Evolutionary conservation across 1,284 basidiomycete species (phyloP).

Genomic region (Ceratobasidium sp.): DNA sequence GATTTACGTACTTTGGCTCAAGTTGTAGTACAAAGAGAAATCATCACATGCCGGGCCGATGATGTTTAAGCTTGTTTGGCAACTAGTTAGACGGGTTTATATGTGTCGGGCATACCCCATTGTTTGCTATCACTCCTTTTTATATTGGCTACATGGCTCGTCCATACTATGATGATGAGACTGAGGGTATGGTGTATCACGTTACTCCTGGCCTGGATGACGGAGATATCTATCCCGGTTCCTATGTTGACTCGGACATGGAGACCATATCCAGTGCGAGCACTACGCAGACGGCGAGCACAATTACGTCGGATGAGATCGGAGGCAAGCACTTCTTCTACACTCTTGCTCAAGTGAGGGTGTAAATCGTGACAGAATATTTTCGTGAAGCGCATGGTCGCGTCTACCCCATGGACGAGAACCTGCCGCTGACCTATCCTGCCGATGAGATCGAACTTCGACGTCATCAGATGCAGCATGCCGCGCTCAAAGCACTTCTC

Average conservation of each 20-base stretch:
- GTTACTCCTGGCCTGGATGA: constrained; percentile 7
- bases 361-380: neutral
- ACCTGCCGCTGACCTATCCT: constrained; percentile 26
- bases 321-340: neutral
- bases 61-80: too few species aligned
- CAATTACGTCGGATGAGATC: constrained; percentile 32
- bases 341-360: too few species aligned
- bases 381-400: constrained; percentile 34
- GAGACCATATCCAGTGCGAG: constrained; percentile 31
- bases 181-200: constrained; percentile 17
- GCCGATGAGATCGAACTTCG: constrained; percentile 21
- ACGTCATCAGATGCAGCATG: constrained; percentile 35
- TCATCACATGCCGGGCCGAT: too few species aligned
- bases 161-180: constrained; percentile 21
- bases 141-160: too few species aligned
- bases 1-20: too few species aligned
- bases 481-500: constrained; percentile 14
- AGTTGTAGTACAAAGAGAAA: too few species aligned
- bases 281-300: constrained; percentile 23
- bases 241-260: constrained; percentile 28
- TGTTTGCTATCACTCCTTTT: too few species aligned
- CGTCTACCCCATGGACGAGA: constrained; percentile 19
- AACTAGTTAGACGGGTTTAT: too few species aligned
- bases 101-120: too few species aligned
- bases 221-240: neutral